Evolutionary conservation across 305 asterid species (phyloP), one percentile per base, ranked within the genome.

Genomic region (Fraxinus velutina): DNA sequence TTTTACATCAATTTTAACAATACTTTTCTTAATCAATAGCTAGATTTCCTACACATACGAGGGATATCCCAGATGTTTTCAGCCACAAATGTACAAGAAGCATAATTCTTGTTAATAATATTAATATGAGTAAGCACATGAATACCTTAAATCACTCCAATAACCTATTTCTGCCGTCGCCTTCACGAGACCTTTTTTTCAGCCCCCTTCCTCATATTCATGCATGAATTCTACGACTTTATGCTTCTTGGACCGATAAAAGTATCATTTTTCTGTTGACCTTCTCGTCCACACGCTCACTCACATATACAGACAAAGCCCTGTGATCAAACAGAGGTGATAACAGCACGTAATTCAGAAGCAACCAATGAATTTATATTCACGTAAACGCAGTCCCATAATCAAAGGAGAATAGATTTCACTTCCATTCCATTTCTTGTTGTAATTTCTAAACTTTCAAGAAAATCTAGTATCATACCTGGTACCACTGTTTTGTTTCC

Each of bases 121-220:
- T 29, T 29, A 29, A 29, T 17, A 55, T 17, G 27, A 57, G 68
- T 6, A 5, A 57, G 68, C 68, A 57, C 68, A 17, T 57, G 68
- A 57, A 17, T 57, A 6, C 68, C 68, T 57, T 57, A 57, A 57
- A 17, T 57, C 27, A 57, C 68, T 57, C 10, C 29, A 57, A 80
- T 68, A 57, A 60, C 71, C 84, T 68, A 83, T 81, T 10, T 42
- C 75, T 83, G 92, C 89, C 92, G 91, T 90, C 87, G 86, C 89
- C 91, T 87, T 88, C 92, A 86, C 92, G 91, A 86, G 89, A 86
- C 88, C 89, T 85, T 85, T 84, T 78, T 84, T 83, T 86, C 85
- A 81, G 78, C 79, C 55, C 82, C 76, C 6, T 62, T 73, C 42
- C 70, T 33, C 42, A 78, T 55, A 76, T 75, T 17, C 27, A 17